phyloP scores from a whole-genome alignment of 75 land plant genomes.

The Pinus tabuliformis region DNA sequence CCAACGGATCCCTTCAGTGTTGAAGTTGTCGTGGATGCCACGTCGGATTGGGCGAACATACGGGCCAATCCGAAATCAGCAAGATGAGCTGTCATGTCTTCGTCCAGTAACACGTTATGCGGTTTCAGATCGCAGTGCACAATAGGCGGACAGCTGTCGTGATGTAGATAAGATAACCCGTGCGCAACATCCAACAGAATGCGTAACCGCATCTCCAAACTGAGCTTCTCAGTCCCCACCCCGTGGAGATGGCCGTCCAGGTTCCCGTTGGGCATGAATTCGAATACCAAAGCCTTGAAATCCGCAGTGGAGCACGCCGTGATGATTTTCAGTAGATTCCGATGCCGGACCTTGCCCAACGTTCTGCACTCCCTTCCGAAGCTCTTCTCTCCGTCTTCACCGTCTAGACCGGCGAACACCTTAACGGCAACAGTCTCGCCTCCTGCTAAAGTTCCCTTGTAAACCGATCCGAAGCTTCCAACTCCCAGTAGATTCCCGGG shows the following conservation, averaged over 20 bases:
- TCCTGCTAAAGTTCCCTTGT: conserved; percentile 17
- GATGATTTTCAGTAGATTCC: conserved; percentile 15
- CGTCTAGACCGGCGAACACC: conserved; percentile 11
- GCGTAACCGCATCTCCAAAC: conserved; percentile 16
- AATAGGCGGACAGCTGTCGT: neutral
- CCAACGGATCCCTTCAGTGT: neutral
- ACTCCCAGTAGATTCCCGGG: conserved; percentile 36
- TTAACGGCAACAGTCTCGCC: conserved; percentile 35
- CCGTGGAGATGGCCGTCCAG: conserved; percentile 21
- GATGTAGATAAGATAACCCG: neutral
- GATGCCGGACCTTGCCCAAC: conserved; percentile 18
- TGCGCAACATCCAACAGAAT: conserved; percentile 9
- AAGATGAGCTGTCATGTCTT: neutral
- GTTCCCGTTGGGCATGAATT: conserved; percentile 30
- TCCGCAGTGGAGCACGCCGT: conserved; percentile 3
- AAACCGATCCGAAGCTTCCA: conserved; percentile 49
- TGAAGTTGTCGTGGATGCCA: neutral
- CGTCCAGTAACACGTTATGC: conserved; percentile 6
- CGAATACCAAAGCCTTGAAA: conserved; percentile 26
- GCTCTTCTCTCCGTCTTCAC: neutral
- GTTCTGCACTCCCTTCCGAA: conserved; percentile 6
- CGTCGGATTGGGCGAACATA: neutral
- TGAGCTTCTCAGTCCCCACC: neutral
- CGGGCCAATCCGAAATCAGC: conserved; percentile 12
- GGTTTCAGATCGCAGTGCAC: conserved; percentile 13